Base-by-base conservation (phyloP, 169 alveolate species). In the Besnoitia besnoiti region DNA sequence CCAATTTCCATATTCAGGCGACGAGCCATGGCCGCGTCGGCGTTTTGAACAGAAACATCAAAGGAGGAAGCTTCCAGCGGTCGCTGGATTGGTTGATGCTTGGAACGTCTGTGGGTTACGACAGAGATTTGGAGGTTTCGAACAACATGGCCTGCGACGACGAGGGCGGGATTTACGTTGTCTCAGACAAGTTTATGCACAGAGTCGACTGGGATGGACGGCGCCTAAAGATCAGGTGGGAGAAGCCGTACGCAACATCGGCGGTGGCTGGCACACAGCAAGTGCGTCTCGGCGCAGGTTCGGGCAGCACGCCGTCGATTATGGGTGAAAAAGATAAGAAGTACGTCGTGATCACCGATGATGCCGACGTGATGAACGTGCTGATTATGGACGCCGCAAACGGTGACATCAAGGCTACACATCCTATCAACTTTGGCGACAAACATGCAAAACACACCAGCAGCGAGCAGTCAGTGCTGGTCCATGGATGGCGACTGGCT, bases 91-190 rank as follows among this genome's bases (percentile, higher is more conserved):
- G 80, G 85, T 55, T 92, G 75, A 85, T 87, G 94, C 90, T 92
- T 21, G 85, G 90, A 16, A 59, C 90, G 39, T 51, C 92, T 27
- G 77, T 82, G 30, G 80, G 40, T 55, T 80, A 89, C 37, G 80
- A 61, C 35, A 84, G 42, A 50, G 93, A 85, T 39, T 49, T 92
- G 76, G 94, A 92, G 51, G 90, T 92, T 42, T 92, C 94, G 61
- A 92, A 92, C 85, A 92, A 88, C 90, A 92, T 92, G 50, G 94
- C 94, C 27, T 92, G 94, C 84, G 95, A 92, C 82, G 93, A 92
- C 47, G 67, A 49, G 10, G 90, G 90, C 37, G 95, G 95, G 10
- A 92, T 92, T 30, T 92, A 87, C 51, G 93, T 92, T 49, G 95
- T 92, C 50, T 87, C 93, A 16, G 77, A 89, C 85, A 92, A 82